A percentile compares a stretch with the other conserved stretches of the same genome.
These are phyloP conservation scores for Sphagnum tenellum DNA, from an alignment of 225 moss, liverwort and hornwort genomes.

Conservation along the genomic window DNA sequence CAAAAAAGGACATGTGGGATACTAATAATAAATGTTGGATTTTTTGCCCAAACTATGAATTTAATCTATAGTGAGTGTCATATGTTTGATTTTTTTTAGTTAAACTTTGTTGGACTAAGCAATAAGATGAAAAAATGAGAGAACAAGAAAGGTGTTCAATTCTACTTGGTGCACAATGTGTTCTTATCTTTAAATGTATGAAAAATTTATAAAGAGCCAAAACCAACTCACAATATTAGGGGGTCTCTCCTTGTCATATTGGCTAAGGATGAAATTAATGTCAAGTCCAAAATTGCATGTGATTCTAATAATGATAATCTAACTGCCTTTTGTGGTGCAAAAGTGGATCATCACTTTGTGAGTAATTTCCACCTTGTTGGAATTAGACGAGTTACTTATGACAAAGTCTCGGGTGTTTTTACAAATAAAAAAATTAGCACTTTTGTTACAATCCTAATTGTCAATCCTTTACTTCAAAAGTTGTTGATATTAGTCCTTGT, in stretches of 20 bases:
- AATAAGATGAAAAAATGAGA: background rate
- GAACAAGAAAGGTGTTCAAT: background rate
- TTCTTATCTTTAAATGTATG: background rate
- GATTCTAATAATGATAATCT: background rate
- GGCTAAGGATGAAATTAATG: background rate
- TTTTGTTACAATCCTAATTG: slow-evolving; percentile 2
- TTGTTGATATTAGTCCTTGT: background rate
- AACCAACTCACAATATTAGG: background rate
- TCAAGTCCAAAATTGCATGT: background rate
- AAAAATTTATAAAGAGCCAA: background rate
- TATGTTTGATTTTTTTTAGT: background rate
- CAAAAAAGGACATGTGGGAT: background rate
- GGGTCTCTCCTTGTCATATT: background rate
- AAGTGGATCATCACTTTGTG: background rate
- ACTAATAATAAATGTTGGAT: background rate
- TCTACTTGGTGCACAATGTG: background rate
- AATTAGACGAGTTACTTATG: background rate
- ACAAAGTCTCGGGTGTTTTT: background rate
- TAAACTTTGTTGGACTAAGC: background rate
- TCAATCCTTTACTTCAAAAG: background rate
- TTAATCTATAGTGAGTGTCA: background rate
- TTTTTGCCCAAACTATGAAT: slow-evolving; percentile 1
- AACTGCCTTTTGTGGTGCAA: background rate
- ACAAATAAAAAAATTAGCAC: background rate
- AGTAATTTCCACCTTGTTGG: background rate